Evolutionary conservation across 495 filamentous ascomycete species (phyloP).

Genomic region (Xylaria curta): DNA sequence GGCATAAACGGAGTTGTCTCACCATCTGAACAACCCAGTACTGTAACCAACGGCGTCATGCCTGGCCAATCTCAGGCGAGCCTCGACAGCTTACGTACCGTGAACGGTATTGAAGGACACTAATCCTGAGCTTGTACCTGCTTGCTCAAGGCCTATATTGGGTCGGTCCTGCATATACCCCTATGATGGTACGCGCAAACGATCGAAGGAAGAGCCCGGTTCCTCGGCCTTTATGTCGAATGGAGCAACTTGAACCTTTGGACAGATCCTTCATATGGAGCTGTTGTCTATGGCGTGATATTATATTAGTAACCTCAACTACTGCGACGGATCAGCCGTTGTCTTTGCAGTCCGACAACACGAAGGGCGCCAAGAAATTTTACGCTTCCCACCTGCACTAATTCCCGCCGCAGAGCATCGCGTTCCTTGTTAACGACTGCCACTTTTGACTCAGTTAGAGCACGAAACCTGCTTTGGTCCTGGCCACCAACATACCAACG

Average conservation of each 20-base stretch:
- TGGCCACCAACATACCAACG: neutral
- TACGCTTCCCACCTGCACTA: neutral
- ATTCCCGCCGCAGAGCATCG: neutral
- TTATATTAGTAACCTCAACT: constrained; percentile 8
- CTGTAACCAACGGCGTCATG: constrained; percentile 27
- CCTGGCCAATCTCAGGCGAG: constrained; percentile 16
- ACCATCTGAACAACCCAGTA: constrained; percentile 22
- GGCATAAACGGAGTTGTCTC: constrained; percentile 19
- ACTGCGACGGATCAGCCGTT: neutral
- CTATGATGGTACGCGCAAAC: neutral
- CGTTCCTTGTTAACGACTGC: neutral
- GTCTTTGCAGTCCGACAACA: neutral
- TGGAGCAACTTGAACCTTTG: neutral
- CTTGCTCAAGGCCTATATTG: neutral
- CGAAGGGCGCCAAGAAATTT: neutral
- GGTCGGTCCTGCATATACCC: neutral
- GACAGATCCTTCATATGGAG: neutral
- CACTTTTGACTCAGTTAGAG: neutral
- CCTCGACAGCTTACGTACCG: neutral
- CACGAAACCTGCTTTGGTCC: neutral
- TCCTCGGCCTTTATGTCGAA: neutral
- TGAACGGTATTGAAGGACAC: constrained; percentile 31
- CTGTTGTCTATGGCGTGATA: neutral
- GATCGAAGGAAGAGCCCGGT: neutral
- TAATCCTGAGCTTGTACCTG: constrained; percentile 18